Conservation (phyloP, 2,329 filamentous ascomycete genomes). For the Ilyonectria destructans region DNA sequence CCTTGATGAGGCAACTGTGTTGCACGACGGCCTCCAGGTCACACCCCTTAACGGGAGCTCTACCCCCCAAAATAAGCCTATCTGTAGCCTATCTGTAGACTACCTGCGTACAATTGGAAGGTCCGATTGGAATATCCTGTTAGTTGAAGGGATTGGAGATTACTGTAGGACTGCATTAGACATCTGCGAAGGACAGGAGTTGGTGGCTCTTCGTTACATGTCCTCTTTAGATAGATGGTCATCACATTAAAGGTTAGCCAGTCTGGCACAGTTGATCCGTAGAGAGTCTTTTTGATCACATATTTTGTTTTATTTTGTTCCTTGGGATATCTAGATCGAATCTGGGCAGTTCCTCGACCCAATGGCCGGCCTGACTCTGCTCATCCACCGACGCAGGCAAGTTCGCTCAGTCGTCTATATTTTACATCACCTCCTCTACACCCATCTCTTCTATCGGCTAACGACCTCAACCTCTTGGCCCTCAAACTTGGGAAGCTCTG, state of each 20-base stretch:
- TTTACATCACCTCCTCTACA: slow-evolving; percentile 42
- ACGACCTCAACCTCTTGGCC: slow-evolving; percentile 76
- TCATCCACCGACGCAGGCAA: slow-evolving; percentile 15
- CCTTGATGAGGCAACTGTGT: not conserved
- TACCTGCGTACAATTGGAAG: not conserved
- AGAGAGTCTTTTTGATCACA: slow-evolving; percentile 24
- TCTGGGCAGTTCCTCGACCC: slow-evolving; percentile 33
- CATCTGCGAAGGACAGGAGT: too few relatives aligned
- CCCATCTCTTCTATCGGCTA: slow-evolving; percentile 49
- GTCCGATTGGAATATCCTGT: not conserved
- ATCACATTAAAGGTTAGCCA: not conserved
- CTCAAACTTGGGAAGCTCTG: slow-evolving; percentile 88
- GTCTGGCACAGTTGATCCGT: not conserved
- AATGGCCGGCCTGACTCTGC: slow-evolving; percentile 18
- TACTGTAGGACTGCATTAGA: not conserved
- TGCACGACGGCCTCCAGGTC: not conserved
- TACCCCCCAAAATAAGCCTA: not conserved
- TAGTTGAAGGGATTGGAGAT: not conserved
- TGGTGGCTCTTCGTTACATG: not conserved
- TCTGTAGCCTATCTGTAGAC: not conserved
- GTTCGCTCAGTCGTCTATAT: slow-evolving; percentile 38
- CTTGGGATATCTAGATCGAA: slow-evolving; percentile 28
- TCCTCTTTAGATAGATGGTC: not conserved
- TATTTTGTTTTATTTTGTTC: slow-evolving; percentile 31
- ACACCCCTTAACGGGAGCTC: not conserved